These are phyloP conservation scores for Brassica incana DNA, from an alignment of 345 rosid species.

Conservation along the genomic window DNA sequence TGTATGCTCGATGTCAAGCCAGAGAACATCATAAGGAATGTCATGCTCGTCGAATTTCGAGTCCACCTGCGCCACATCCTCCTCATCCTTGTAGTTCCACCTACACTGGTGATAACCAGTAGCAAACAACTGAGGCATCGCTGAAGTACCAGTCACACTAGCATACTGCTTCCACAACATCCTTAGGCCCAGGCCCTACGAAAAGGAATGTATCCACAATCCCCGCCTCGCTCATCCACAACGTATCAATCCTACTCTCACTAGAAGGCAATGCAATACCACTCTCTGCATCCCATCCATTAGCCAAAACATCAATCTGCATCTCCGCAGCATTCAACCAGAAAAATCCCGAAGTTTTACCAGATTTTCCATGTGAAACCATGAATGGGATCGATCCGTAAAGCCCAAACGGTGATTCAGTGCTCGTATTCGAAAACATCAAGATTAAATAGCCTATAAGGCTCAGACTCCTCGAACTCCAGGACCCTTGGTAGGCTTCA, in stretches of 20 bases:
- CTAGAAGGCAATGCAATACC: constrained; percentile 60
- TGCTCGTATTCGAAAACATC: constrained; percentile 87
- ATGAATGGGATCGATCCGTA: constrained; percentile 94
- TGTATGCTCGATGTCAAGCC: constrained; percentile 98
- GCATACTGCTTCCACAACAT: constrained; percentile 81
- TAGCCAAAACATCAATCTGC: constrained; percentile 94
- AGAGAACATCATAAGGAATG: constrained; percentile 94
- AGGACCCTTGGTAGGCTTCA: constrained; percentile 89
- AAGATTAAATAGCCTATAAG: constrained; percentile 82
- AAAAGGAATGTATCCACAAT: constrained; percentile 93
- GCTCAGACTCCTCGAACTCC: constrained; percentile 87
- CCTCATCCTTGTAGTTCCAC: constrained; percentile 99
- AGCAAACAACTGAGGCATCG: constrained; percentile 92
- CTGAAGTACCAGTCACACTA: constrained; percentile 72
- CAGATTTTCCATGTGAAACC: constrained; percentile 80
- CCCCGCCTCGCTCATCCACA: constrained; percentile 99
- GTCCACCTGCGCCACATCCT: constrained; percentile 95
- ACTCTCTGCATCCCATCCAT: constrained; percentile 88
- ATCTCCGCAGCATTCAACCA: constrained; percentile 99
- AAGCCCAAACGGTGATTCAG: constrained; percentile 95
- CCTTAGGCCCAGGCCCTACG: constrained; percentile 86
- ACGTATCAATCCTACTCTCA: constrained; percentile 68
- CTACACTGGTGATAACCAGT: constrained; percentile 95
- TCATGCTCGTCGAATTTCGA: constrained; percentile 92
- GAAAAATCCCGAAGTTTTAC: constrained; percentile 78